phyloP scores from a whole-genome alignment of 2,329 filamentous ascomycete genomes.

The Orbilia ellipsospora region DNA sequence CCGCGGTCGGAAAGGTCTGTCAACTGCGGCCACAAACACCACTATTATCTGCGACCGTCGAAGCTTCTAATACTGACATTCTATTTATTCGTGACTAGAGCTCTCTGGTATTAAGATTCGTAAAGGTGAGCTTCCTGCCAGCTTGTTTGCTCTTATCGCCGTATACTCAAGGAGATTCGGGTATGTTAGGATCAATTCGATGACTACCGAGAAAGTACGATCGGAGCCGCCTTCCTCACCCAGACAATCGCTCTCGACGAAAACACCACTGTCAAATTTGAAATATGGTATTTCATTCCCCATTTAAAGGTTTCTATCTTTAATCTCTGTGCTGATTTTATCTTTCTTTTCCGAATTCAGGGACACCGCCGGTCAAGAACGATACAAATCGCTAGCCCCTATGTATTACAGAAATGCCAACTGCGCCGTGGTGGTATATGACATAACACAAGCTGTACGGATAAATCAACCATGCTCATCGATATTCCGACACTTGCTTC shows the following conservation, averaged over 20 bases:
- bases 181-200: slow-evolving; percentile 91
- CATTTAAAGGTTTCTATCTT: not conserved
- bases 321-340: slow-evolving; percentile 22
- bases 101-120: slow-evolving; percentile 96
- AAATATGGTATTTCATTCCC: slow-evolving; percentile 76
- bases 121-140: slow-evolving; percentile 74
- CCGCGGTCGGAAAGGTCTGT: slow-evolving; percentile 93
- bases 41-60: slow-evolving; percentile 1
- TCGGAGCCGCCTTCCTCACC: slow-evolving; percentile 97
- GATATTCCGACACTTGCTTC: not conserved
- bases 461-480: slow-evolving; percentile 54
- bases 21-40: not conserved
- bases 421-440: slow-evolving; percentile 98
- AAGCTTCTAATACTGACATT: slow-evolving; percentile 54
- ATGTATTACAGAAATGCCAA: slow-evolving; percentile 99
- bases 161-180: slow-evolving; percentile 28
- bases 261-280: slow-evolving; percentile 98
- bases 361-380: slow-evolving; percentile 96
- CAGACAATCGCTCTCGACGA: slow-evolving; percentile 99
- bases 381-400: slow-evolving; percentile 97
- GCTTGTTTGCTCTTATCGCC: slow-evolving; percentile 4
- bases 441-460: slow-evolving; percentile 97
- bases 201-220: slow-evolving; percentile 96
- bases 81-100: slow-evolving; percentile 69
- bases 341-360: slow-evolving; percentile 30